Base-by-base conservation (phyloP, 164 flowering plant species). In the Kalanchoe fedtschenkoi region DNA sequence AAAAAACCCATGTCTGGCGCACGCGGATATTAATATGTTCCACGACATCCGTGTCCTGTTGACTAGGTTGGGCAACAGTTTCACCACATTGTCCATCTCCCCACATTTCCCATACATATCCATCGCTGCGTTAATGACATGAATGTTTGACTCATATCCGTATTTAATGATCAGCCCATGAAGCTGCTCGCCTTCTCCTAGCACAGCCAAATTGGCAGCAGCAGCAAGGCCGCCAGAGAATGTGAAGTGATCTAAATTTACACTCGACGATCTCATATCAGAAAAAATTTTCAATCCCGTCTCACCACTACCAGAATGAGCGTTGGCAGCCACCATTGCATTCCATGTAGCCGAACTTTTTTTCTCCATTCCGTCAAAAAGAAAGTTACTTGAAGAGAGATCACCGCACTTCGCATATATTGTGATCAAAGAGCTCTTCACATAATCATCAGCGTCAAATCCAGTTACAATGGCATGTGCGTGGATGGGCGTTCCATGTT, bases 91-190 rank as follows among this genome's bases (percentile, higher is more conserved):
- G 51, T 74, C 71, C 60, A 86, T 74, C 65, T 82, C 83, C 19
- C 89, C 91, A 67, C 96, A 83, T 65, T 86, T 88, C 42, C 83
- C 89, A 70, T 88, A 88, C 96, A 79, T 91, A 67, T 88, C 96
- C 88, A 83, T 85, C 19, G 74, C 74, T 14, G 89, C 82, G 69
- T 77, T 88, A 58, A 62, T 60, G 39, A 91, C 81, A 73, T 72
- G 79, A 34, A 66, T 69, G 71, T 83, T 76, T 7, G 72, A 68
- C 15, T 78, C 75, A 59, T 80, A 83, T 17, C 95, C 96, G 24
- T 75, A 76, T 63, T 91, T 86, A 34, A 80, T 58, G 7, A 78
- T 76, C 59, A 81, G 62, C 57, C 73, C 60, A 61, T 91, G 96
- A 65, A 86, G 77, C 63, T 80, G 83, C 59, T 81, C 80, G 30